These are phyloP conservation scores for Scytalidium sp. DNA, from an alignment of 2,329 filamentous ascomycete species.

Conservation along the genomic window DNA sequence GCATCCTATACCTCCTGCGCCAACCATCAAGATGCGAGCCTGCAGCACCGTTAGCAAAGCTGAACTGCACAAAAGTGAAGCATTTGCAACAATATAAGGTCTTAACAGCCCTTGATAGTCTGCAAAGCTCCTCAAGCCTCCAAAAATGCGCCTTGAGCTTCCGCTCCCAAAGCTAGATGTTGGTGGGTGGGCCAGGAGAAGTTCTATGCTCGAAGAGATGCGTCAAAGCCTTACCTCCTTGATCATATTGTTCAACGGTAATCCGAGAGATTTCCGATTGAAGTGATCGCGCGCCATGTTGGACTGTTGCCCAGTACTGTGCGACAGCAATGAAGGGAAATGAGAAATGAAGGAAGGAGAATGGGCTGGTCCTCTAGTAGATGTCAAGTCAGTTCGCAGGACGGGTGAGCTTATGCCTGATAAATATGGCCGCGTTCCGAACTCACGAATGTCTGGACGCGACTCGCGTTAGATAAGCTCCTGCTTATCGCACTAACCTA, in stretches of 20 bases:
- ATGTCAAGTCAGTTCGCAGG: neutral
- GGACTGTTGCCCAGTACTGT: neutral
- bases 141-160: neutral
- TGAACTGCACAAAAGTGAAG: neutral
- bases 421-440: neutral
- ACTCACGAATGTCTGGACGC: neutral
- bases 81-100: neutral
- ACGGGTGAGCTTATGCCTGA: neutral
- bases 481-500: neutral
- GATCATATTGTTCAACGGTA: slow-evolving; percentile 58
- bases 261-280: slow-evolving; percentile 66
- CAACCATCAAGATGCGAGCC: slow-evolving; percentile 89
- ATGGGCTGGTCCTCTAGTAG: neutral
- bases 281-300: slow-evolving; percentile 46
- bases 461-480: neutral
- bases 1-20: slow-evolving; percentile 95
- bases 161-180: neutral
- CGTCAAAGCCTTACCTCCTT: slow-evolving; percentile 57
- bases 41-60: slow-evolving; percentile 41
- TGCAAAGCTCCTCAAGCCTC: neutral
- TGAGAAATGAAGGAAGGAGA: neutral
- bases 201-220: slow-evolving; percentile 4
- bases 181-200: neutral
- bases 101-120: neutral
- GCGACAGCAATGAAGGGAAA: neutral